phyloP scores from a whole-genome alignment of 768 basidiomycete genomes.

The Tricholoma hemisulphureum region DNA sequence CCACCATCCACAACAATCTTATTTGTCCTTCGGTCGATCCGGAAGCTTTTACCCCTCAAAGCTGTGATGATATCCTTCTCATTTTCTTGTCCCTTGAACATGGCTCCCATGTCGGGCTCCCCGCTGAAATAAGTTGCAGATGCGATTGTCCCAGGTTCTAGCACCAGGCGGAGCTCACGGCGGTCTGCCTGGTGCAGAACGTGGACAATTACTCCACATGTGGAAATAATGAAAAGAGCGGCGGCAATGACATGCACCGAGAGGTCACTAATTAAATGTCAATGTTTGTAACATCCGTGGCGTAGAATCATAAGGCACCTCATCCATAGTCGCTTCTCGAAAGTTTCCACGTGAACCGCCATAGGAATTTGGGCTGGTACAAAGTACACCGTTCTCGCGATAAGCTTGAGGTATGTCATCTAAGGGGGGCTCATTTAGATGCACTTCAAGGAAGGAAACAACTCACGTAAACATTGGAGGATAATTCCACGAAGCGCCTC shows the following conservation, averaged over 20 bases:
- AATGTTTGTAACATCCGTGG: neutral
- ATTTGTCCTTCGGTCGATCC: constrained; percentile 47
- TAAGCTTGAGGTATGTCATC: constrained; percentile 47
- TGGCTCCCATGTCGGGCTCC: constrained; percentile 44
- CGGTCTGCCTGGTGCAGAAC: constrained; percentile 46
- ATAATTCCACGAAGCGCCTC: constrained; percentile 36
- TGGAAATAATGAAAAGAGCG: constrained; percentile 43
- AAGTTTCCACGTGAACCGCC: constrained; percentile 40
- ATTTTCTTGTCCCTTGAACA: constrained; percentile 41
- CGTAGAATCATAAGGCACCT: constrained; percentile 29
- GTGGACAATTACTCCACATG: constrained; percentile 43
- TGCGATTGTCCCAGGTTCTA: constrained; percentile 56
- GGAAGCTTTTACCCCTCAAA: constrained; percentile 45
- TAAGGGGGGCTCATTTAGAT: constrained; percentile 15
- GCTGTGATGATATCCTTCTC: constrained; percentile 39
- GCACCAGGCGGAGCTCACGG: constrained; percentile 41
- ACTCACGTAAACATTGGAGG: constrained; percentile 51
- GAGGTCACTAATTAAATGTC: constrained; percentile 29
- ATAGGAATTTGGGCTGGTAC: constrained; percentile 35
- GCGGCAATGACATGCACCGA: constrained; percentile 43
- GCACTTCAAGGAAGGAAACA: neutral
- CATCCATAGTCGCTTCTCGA: constrained; percentile 47
- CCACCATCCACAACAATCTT: constrained; percentile 56
- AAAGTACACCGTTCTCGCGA: constrained; percentile 55
- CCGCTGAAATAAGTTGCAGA: constrained; percentile 55